Evolutionary conservation across 2,329 filamentous ascomycete genomes (phyloP).

Genomic region (Cladosporium sp.): DNA sequence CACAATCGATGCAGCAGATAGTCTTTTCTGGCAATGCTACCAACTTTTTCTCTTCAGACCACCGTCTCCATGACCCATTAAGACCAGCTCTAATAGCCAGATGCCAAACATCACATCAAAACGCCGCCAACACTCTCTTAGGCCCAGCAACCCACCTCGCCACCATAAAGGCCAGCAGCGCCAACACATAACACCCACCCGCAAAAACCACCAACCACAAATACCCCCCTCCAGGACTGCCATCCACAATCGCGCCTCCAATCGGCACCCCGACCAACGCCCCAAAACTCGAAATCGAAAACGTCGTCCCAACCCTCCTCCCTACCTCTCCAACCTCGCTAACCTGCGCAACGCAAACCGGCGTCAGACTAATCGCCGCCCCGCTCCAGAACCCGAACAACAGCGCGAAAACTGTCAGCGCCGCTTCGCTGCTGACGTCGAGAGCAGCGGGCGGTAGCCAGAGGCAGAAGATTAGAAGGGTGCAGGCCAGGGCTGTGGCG

Average conservation of each 20-base stretch:
- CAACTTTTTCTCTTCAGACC: background rate
- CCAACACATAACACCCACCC: background rate
- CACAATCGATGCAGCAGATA: background rate
- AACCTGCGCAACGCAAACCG: conserved; percentile 49
- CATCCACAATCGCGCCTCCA: conserved; percentile 10
- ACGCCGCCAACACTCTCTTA: background rate
- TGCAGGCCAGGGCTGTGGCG: conserved; percentile 59
- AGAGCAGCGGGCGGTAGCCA: conserved; percentile 62
- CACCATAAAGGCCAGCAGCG: background rate
- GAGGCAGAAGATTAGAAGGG: conserved; percentile 66
- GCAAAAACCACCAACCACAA: conserved; percentile 1
- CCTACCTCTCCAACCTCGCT: conserved; percentile 46
- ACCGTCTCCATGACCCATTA: background rate
- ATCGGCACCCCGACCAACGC: conserved; percentile 8
- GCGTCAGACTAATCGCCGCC: conserved; percentile 40
- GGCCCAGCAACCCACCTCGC: conserved; percentile 1
- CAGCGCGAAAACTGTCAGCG: conserved; percentile 32
- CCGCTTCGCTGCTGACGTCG: conserved; percentile 19
- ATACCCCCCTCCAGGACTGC: background rate
- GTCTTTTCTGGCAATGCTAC: conserved; percentile 1
- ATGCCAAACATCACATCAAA: background rate
- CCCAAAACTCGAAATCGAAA: conserved; percentile 8
- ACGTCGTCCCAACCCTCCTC: conserved; percentile 22
- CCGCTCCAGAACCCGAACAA: conserved; percentile 41
- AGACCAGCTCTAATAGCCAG: no score